These are phyloP conservation scores for Gleditsia sinensis DNA, from an alignment of 306 rosid genomes.

Conservation along the genomic window DNA sequence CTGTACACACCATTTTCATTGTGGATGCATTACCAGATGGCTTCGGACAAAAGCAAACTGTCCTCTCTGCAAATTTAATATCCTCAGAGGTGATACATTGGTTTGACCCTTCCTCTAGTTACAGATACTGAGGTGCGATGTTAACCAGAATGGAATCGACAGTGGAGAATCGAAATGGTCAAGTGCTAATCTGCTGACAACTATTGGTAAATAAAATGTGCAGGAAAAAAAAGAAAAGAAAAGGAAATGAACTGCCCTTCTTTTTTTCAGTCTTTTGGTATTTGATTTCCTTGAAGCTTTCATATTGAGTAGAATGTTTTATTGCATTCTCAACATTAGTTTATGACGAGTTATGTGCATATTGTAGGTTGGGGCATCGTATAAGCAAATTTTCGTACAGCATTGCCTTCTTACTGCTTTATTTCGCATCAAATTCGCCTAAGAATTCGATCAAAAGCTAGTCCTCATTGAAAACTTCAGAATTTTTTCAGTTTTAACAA, in stretches of 20 bases:
- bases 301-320: slow-evolving; percentile 23
- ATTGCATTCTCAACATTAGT: slow-evolving; percentile 24
- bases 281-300: slow-evolving; percentile 32
- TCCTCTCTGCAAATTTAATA: slow-evolving; percentile 81
- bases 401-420: slow-evolving; percentile 6
- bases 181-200: slow-evolving; percentile 49
- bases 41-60: slow-evolving; percentile 81
- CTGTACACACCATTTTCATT: slow-evolving; percentile 84
- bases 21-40: slow-evolving; percentile 86
- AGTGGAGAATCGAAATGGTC: slow-evolving; percentile 10
- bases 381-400: slow-evolving; percentile 36
- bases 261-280: slow-evolving; percentile 23
- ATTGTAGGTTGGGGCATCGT: slow-evolving; percentile 30
- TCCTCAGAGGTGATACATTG: slow-evolving; percentile 67
- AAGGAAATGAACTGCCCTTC: slow-evolving; percentile 18
- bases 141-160: slow-evolving; percentile 22
- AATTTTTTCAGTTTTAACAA: background rate
- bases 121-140: slow-evolving; percentile 6
- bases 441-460: background rate
- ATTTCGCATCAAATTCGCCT: background rate
- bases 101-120: slow-evolving; percentile 45
- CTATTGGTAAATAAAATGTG: slow-evolving; percentile 34
- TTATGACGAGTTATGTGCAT: slow-evolving; percentile 41
- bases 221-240: background rate
- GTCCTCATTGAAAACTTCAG: background rate